A percentile compares a stretch with the other conserved stretches of the same genome.
Evolutionary conservation across 495 filamentous ascomycete species (phyloP).

Genomic region (Trichoderma virens): DNA sequence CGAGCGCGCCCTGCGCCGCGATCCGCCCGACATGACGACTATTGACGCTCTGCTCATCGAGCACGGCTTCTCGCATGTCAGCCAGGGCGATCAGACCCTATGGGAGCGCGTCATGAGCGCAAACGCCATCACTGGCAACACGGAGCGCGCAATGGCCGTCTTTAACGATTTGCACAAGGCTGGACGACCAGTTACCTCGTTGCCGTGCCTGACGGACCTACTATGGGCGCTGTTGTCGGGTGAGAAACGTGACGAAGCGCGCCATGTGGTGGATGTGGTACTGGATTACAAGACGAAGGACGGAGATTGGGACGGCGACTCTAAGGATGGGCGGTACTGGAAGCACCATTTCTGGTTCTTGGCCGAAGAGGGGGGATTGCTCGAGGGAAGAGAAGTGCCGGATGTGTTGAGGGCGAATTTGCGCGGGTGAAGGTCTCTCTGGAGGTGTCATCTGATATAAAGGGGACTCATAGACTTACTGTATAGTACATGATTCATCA

Average conservation of each 20-base stretch:
- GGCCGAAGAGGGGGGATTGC: conserved; percentile 25
- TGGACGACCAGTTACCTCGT: conserved; percentile 29
- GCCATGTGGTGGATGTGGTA: conserved; percentile 24
- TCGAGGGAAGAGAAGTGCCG: conserved; percentile 16
- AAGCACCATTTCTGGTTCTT: conserved; percentile 37
- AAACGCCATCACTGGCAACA: conserved; percentile 45
- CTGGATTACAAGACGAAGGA: conserved; percentile 21
- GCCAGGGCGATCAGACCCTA: conserved; percentile 52
- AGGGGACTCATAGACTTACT: not conserved
- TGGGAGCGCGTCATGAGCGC: conserved; percentile 62
- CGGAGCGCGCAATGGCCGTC: conserved; percentile 41
- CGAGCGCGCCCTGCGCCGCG: conserved; percentile 50
- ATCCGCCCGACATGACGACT: conserved; percentile 14
- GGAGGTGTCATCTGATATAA: too few relatives aligned
- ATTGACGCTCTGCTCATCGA: conserved; percentile 64
- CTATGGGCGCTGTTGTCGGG: conserved; percentile 38
- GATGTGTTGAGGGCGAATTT: not conserved
- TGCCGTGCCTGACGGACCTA: conserved; percentile 39
- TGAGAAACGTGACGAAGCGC: conserved; percentile 30
- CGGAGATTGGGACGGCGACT: conserved; percentile 19
- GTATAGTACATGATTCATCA: not conserved
- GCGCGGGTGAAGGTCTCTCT: not conserved
- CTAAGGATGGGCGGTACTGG: conserved; percentile 29
- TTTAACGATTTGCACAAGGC: conserved; percentile 35
- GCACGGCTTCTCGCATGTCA: conserved; percentile 48